Evolutionary conservation across 169 alveolate species (phyloP), one percentile per base, ranked within the genome.

Genomic region (Plasmodium chabaudi): DNA sequence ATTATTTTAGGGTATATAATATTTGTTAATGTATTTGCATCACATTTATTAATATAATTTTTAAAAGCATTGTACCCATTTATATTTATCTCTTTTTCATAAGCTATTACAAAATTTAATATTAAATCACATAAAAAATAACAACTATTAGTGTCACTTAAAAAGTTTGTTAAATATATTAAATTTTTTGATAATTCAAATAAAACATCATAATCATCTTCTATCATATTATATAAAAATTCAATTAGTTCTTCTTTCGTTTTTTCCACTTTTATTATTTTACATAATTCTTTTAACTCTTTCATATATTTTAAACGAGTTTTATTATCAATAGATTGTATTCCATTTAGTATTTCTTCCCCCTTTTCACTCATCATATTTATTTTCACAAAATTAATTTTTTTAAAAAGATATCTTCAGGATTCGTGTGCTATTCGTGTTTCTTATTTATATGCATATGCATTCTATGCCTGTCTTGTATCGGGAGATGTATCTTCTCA

Each of bases 41-140:
- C 63, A 86, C 91, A 86, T 69, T 59, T 86, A 1, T 86, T 47
- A 44, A 86, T 34, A 34, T 69, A 86, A 44, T 55, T 69, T 25
- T 86, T 86, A 71, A 86, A 86, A 34, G 91, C 91, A n/a, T 57
- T 51, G 49, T 69, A 64, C 4, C 75, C 91, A 55, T 86, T 86
- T 25, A 53, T n/a, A 70, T 70, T 46, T 25, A 86, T 70, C 47
- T 86, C 87, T 53, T 34, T 86, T 69, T 86, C 91, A 72, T 86
- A 86, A 5, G 67, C 39, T 61, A 86, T 63, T 57, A 86, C 39
- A 72, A 69, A 86, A 70, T 44, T 72, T 46, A 86, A 70, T 21
- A 86, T 17, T 60, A 86, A 70, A 25, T 86, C 73, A 86, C 73
- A 86, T 39, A 86, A 9, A 59, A 39, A 70, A 68, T 39, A 21